phyloP scores from a whole-genome alignment of 176 grass and related monocot species.

The Triticum dicoccoides region DNA sequence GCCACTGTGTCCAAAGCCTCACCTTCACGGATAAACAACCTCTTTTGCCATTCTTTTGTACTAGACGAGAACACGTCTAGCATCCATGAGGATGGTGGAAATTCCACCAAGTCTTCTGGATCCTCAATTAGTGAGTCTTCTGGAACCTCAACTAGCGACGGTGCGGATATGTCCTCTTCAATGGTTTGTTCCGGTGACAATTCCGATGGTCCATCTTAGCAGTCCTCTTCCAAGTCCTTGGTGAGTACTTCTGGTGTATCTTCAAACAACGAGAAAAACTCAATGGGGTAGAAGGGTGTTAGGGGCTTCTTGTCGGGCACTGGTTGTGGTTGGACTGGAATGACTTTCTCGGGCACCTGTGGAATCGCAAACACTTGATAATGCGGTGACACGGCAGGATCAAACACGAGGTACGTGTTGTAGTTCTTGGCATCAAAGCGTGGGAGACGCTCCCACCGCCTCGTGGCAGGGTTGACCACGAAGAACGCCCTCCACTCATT shows the following conservation, averaged over 20 bases:
- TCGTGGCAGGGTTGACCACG: not conserved
- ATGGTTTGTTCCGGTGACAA: not conserved
- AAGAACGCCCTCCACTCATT: not conserved
- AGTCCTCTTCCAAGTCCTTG: not conserved
- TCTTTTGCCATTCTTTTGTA: not conserved
- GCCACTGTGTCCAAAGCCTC: not conserved
- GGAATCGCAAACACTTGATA: not conserved
- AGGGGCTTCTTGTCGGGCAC: not conserved
- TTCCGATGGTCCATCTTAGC: not conserved
- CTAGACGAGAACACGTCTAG: not conserved
- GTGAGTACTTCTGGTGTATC: not conserved
- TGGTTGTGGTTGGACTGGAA: not conserved
- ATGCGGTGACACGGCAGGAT: not conserved
- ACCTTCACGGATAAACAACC: not conserved
- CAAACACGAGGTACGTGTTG: not conserved
- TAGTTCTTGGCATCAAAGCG: not conserved
- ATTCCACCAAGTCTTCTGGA: not conserved
- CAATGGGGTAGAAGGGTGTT: no score
- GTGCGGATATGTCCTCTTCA: not conserved
- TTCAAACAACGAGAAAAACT: not conserved
- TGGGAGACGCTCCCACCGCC: not conserved
- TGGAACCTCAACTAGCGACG: not conserved
- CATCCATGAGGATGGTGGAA: conserved; percentile 2
- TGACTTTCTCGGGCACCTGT: not conserved
- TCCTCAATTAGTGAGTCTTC: not conserved